Conservation (phyloP, 805 yeast species). For the Debaryomyces castellii region DNA sequence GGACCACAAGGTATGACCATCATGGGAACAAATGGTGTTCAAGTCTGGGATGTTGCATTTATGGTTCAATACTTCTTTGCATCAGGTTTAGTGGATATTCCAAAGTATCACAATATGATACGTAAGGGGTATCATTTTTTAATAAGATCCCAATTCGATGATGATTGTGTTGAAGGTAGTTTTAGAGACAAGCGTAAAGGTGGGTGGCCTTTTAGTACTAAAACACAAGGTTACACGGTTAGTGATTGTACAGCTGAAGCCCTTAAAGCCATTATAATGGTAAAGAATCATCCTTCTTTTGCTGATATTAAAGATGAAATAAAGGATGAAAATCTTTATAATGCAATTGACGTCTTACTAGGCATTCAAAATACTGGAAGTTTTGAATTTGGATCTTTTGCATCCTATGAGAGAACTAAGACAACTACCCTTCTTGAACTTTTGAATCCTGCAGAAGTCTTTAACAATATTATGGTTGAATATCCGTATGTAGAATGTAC, state of each 20-base stretch:
- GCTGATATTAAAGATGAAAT: slow-evolving; percentile 51
- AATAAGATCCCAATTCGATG: slow-evolving; percentile 79
- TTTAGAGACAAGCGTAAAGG: slow-evolving; percentile 84
- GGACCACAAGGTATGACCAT: slow-evolving; percentile 90
- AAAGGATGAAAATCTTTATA: slow-evolving; percentile 50
- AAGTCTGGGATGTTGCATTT: slow-evolving; percentile 95
- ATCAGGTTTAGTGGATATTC: slow-evolving; percentile 73
- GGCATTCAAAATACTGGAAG: slow-evolving; percentile 74
- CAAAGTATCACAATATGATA: slow-evolving; percentile 64
- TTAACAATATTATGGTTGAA: slow-evolving; percentile 97
- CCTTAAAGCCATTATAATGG: slow-evolving; percentile 90
- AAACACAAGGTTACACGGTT: slow-evolving; percentile 94
- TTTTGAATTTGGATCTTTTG: slow-evolving; percentile 87
- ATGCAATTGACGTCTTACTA: slow-evolving; percentile 76
- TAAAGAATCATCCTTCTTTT: slow-evolving; percentile 61
- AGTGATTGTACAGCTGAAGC: slow-evolving; percentile 98
- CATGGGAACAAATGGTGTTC: slow-evolving; percentile 97
- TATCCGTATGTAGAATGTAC: slow-evolving; percentile 98
- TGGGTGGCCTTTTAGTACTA: slow-evolving; percentile 95
- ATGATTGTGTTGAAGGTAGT: slow-evolving; percentile 72
- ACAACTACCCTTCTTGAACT: slow-evolving; percentile 75
- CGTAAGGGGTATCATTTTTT: slow-evolving; percentile 69
- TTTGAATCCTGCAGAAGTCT: slow-evolving; percentile 95
- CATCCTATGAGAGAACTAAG: slow-evolving; percentile 85
- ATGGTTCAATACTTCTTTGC: slow-evolving; percentile 77